Conservation (phyloP, 176 grass and related monocot genomes). For the Microstegium vimineum region DNA sequence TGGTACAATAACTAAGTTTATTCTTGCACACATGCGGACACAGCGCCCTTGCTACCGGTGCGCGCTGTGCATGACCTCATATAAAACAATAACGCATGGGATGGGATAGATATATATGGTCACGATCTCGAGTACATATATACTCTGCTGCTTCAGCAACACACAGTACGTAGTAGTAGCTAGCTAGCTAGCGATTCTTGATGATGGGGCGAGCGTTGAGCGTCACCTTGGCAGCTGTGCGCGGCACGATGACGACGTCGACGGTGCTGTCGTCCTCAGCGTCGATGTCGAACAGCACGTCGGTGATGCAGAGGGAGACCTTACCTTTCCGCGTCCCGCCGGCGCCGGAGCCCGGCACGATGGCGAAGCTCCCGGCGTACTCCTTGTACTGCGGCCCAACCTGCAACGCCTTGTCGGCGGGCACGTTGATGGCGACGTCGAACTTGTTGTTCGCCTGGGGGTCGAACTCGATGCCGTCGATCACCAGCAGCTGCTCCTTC, state of each 20-base stretch:
- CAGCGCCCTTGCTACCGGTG: too few species aligned
- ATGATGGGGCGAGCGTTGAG: neutral
- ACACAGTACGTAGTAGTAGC: neutral
- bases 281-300: neutral
- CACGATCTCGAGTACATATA: too few species aligned
- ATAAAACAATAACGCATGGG: too few species aligned
- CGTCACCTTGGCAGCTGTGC: neutral
- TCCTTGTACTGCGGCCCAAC: constrained; percentile 1
- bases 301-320: neutral
- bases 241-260: neutral
- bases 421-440: neutral
- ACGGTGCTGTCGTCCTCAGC: neutral
- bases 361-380: neutral
- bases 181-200: neutral
- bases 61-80: too few species aligned
- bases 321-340: neutral
- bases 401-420: neutral
- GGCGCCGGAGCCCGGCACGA: neutral
- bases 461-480: neutral
- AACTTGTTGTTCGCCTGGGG: neutral
- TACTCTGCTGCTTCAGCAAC: too few species aligned
- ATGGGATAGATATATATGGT: too few species aligned
- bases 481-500: neutral
- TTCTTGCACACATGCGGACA: too few species aligned
- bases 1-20: too few species aligned